These are phyloP conservation scores for Anastatica hierochuntica DNA, from an alignment of 345 rosid species.

Conservation along the genomic window DNA sequence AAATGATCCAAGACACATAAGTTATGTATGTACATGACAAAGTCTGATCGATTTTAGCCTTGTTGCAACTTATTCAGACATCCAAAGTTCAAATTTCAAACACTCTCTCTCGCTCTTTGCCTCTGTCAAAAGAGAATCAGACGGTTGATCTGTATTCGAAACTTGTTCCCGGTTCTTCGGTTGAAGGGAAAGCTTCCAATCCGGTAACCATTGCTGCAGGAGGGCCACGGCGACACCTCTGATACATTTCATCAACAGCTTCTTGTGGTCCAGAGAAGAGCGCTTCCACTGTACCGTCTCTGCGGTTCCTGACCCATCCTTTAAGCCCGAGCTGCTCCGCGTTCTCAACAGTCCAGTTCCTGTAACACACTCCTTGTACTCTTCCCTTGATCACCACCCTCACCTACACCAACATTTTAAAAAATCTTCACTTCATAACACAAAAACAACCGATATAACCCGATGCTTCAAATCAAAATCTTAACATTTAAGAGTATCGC, in stretches of 20 bases:
- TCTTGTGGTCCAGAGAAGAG: constrained; percentile 60
- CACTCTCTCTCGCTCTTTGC: neutral
- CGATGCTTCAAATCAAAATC: too few species aligned
- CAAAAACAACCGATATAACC: neutral
- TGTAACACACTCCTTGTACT: constrained; percentile 88
- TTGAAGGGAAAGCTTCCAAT: constrained; percentile 58
- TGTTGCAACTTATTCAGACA: neutral
- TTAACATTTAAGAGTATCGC: too few species aligned
- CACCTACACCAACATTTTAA: constrained; percentile 34
- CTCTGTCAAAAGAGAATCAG: constrained; percentile 11
- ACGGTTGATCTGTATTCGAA: constrained; percentile 53
- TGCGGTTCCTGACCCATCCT: constrained; percentile 88
- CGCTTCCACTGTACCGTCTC: constrained; percentile 87
- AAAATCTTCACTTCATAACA: neutral
- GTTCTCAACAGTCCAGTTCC: constrained; percentile 78
- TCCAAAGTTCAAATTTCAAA: neutral
- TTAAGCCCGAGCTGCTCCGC: constrained; percentile 64
- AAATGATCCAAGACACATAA: too few species aligned
- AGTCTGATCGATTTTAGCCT: neutral
- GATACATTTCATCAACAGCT: constrained; percentile 68
- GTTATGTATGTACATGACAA: too few species aligned
- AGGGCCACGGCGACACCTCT: constrained; percentile 82
- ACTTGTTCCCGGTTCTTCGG: constrained; percentile 57
- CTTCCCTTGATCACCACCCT: constrained; percentile 66
- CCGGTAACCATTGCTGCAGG: constrained; percentile 65